A percentile compares a stretch with the other conserved stretches of the same genome.
Evolutionary conservation across 2,329 filamentous ascomycete genomes (phyloP).

Genomic region (Chaetomiaceae sp.): DNA sequence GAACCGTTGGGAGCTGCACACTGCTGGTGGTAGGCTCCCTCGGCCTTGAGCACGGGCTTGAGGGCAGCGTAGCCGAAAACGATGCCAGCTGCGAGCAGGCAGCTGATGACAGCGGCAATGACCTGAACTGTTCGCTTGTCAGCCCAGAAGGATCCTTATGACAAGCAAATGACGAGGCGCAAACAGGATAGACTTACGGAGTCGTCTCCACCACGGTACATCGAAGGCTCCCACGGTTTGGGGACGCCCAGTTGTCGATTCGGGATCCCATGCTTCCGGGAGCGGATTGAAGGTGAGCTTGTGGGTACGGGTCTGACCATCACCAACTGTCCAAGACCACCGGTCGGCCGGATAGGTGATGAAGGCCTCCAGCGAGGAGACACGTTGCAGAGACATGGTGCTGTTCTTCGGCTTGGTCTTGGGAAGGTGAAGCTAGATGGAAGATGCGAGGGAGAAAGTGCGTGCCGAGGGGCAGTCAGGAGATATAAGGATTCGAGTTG

Average conservation of each 20-base stretch:
- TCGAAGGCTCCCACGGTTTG: constrained; percentile 48
- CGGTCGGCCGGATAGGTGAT: constrained; percentile 35
- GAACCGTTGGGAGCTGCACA: constrained; percentile 39
- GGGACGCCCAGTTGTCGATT: constrained; percentile 34
- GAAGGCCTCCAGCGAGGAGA: constrained; percentile 49
- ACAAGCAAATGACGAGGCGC: neutral
- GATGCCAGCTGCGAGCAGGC: constrained; percentile 62
- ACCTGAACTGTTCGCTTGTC: constrained; percentile 32
- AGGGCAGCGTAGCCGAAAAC: constrained; percentile 82
- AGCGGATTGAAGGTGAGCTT: constrained; percentile 51
- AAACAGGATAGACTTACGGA: constrained; percentile 34
- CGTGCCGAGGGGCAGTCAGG: no score
- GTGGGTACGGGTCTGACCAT: constrained; percentile 43
- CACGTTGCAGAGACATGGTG: constrained; percentile 47
- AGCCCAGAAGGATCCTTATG: constrained; percentile 2
- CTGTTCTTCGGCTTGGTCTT: no score
- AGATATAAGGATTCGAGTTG: no score
- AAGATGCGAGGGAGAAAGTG: no score
- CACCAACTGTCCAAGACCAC: constrained; percentile 37
- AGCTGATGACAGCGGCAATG: constrained; percentile 34
- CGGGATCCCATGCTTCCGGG: constrained; percentile 45
- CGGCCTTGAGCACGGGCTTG: constrained; percentile 69
- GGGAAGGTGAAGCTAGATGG: no score
- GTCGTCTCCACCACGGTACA: constrained; percentile 48
- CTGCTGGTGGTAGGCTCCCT: constrained; percentile 62